A percentile compares a stretch with the other conserved stretches of the same genome.
Conservation (phyloP, 2,329 filamentous ascomycete genomes). For the Paecilomyces fulvus region DNA sequence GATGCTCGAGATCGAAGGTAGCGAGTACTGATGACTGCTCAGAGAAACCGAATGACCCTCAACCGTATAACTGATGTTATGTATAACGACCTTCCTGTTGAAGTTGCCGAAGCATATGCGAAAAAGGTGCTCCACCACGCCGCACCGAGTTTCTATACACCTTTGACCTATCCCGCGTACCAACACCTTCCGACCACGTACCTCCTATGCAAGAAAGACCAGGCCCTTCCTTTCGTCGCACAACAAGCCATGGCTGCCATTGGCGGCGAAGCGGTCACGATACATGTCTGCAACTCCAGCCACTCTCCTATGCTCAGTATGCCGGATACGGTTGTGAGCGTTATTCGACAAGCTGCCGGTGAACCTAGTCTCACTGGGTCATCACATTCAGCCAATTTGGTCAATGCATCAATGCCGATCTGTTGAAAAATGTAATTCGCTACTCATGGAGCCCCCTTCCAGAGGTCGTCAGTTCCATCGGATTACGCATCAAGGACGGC, state of each 20-base stretch:
- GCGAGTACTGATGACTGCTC: not conserved
- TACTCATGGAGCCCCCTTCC: too few species aligned
- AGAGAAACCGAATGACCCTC: not conserved
- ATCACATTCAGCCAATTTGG: too few species aligned
- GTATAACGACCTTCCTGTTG: constrained; percentile 27
- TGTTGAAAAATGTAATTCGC: too few species aligned
- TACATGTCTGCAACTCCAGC: not conserved
- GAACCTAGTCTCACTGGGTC: not conserved
- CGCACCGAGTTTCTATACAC: constrained; percentile 14
- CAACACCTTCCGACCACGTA: constrained; percentile 33
- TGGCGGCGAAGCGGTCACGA: not conserved
- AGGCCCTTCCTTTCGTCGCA: constrained; percentile 23
- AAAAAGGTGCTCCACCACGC: constrained; percentile 19
- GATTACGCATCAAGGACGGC: too few species aligned
- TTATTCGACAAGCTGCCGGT: not conserved
- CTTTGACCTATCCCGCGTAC: constrained; percentile 27
- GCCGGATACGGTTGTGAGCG: not conserved
- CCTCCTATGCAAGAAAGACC: constrained; percentile 32
- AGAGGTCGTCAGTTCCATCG: too few species aligned
- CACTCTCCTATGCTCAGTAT: constrained; percentile 1
- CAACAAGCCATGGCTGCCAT: constrained; percentile 29
- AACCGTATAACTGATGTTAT: constrained; percentile 16
- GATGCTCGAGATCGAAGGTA: not conserved
- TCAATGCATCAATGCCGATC: too few species aligned
- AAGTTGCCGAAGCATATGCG: constrained; percentile 10